These are phyloP conservation scores for Ogataea salicorniae DNA, from an alignment of 805 yeast species.

Conservation along the genomic window DNA sequence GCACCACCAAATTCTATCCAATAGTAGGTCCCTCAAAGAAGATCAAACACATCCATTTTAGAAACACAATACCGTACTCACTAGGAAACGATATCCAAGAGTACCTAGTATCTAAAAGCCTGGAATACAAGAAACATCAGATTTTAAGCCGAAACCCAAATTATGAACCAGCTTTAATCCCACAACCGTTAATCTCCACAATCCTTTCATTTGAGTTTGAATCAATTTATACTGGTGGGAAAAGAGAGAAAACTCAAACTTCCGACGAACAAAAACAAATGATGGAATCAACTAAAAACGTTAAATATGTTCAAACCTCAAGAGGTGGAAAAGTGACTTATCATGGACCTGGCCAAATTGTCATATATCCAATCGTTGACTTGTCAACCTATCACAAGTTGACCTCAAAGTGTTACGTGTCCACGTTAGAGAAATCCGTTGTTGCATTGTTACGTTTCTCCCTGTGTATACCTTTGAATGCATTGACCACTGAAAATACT, in stretches of 20 bases:
- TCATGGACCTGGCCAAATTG: slow-evolving; percentile 95
- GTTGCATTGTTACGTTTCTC: slow-evolving; percentile 16
- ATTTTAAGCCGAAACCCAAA: slow-evolving; percentile 20
- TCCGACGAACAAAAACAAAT: slow-evolving; percentile 19
- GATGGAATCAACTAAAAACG: slow-evolving; percentile 34
- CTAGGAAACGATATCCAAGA: slow-evolving; percentile 55
- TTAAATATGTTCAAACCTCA: slow-evolving; percentile 67
- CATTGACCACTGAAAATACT: slow-evolving; percentile 60
- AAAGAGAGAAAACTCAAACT: slow-evolving; percentile 60
- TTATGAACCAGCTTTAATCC: slow-evolving; percentile 9
- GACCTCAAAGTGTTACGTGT: slow-evolving; percentile 48
- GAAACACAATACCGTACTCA: slow-evolving; percentile 33
- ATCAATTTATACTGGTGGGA: slow-evolving; percentile 89
- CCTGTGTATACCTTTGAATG: slow-evolving; percentile 32
- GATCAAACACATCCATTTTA: slow-evolving; percentile 42
- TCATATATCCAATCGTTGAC: slow-evolving; percentile 75
- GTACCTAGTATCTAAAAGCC: slow-evolving; percentile 47
- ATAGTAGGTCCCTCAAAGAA: slow-evolving; percentile 24
- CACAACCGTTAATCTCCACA: slow-evolving; percentile 54
- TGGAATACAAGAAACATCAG: slow-evolving; percentile 43
- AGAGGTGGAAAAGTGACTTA: slow-evolving; percentile 96
- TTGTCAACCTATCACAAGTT: slow-evolving; percentile 51
- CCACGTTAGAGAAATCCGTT: slow-evolving; percentile 40
- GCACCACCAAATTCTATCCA: slow-evolving; percentile 13
- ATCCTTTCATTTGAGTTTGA: slow-evolving; percentile 79